These are phyloP conservation scores for Phanerodontia chrysosporium DNA, from an alignment of 768 basidiomycete species.

Conservation along the genomic window DNA sequence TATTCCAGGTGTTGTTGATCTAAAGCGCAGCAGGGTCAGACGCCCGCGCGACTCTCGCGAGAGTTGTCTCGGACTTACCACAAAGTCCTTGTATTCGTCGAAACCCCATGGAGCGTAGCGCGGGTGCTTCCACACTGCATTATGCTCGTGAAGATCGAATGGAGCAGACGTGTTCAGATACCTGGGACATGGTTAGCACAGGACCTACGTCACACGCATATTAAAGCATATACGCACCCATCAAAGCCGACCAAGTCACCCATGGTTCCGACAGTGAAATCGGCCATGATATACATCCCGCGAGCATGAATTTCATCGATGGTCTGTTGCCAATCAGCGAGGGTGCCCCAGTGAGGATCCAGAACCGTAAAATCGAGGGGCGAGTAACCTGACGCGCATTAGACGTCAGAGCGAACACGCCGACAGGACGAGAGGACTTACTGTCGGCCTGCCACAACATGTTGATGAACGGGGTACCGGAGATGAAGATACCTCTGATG, in stretches of 20 bases:
- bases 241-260: conserved; percentile 81
- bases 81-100: conserved; percentile 78
- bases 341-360: conserved; percentile 90
- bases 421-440: conserved; percentile 36
- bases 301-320: conserved; percentile 75
- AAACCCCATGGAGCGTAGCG: conserved; percentile 83
- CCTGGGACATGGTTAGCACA: conserved; percentile 34
- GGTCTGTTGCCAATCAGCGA: conserved; percentile 69
- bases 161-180: conserved; percentile 78
- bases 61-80: conserved; percentile 33
- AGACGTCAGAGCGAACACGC: conserved; percentile 6
- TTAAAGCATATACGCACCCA: conserved; percentile 48
- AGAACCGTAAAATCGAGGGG: conserved; percentile 86
- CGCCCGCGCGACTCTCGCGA: conserved; percentile 1
- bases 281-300: conserved; percentile 89
- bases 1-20: conserved; percentile 68
- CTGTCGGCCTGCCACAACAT: conserved; percentile 98
- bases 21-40: conserved; percentile 27
- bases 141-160: conserved; percentile 72
- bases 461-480: conserved; percentile 89
- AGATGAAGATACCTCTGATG: conserved; percentile 78
- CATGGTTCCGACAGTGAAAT: conserved; percentile 95
- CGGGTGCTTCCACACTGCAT: conserved; percentile 70
- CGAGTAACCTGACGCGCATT: conserved; percentile 68
- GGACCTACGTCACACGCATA: background rate